A percentile compares a stretch with the other conserved stretches of the same genome.
Evolutionary conservation across 2,329 filamentous ascomycete genomes (phyloP).

Genomic region (Alternaria triticina): DNA sequence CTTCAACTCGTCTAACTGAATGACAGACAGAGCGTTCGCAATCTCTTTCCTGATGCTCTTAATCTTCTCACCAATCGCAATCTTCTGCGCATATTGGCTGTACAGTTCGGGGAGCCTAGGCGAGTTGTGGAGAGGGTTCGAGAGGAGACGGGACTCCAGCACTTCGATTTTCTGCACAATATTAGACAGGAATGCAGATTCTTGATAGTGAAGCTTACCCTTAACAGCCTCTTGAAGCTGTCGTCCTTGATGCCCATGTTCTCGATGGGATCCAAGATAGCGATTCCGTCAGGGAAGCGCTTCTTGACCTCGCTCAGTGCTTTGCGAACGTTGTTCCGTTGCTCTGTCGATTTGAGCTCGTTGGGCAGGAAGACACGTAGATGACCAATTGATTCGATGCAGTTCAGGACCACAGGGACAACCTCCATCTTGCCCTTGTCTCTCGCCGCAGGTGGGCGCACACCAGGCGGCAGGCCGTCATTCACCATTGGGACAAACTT

Average conservation of each 20-base stretch:
- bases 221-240: constrained; percentile 86
- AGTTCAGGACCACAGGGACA: constrained; percentile 84
- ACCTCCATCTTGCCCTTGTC: constrained; percentile 77
- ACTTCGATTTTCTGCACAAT: constrained; percentile 87
- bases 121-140: constrained; percentile 91
- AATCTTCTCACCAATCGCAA: constrained; percentile 76
- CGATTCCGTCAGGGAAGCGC: constrained; percentile 90
- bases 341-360: constrained; percentile 71
- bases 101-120: constrained; percentile 83
- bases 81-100: constrained; percentile 84
- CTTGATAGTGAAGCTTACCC: constrained; percentile 51
- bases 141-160: constrained; percentile 84
- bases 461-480: constrained; percentile 68
- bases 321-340: constrained; percentile 72
- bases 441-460: constrained; percentile 65
- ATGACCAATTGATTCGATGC: constrained; percentile 83
- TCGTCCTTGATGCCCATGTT: constrained; percentile 96
- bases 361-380: constrained; percentile 83
- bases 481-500: constrained; percentile 65
- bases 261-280: constrained; percentile 89
- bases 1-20: constrained; percentile 95
- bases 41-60: constrained; percentile 90
- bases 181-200: constrained; percentile 14
- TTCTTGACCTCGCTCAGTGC: constrained; percentile 78
- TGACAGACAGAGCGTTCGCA: constrained; percentile 80